These are phyloP conservation scores for Solanum appendiculatum DNA, from an alignment of 257 asterid species.

Conservation along the genomic window DNA sequence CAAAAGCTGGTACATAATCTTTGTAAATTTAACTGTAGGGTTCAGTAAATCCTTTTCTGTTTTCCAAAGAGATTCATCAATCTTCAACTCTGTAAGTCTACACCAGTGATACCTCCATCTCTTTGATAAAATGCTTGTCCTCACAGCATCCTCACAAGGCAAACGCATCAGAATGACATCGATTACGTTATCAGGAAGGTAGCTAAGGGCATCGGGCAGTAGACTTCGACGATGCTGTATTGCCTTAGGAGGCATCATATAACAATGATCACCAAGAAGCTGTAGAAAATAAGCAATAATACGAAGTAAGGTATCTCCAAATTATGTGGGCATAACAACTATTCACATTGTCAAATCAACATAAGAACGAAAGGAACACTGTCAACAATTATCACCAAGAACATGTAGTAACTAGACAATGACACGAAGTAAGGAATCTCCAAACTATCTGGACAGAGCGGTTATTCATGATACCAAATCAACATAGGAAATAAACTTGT, in stretches of 20 bases:
- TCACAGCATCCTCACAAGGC: not conserved
- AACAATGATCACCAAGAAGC: not conserved
- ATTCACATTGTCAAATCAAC: not conserved
- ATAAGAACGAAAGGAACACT: not conserved
- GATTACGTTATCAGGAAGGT: not conserved
- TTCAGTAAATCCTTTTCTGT: not conserved
- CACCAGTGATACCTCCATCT: not conserved
- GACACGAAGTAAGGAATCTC: not conserved
- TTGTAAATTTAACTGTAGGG: not conserved
- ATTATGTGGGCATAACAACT: not conserved
- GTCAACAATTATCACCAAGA: not conserved
- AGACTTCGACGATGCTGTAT: not conserved
- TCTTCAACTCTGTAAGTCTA: not conserved
- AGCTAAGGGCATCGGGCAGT: not conserved
- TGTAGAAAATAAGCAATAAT: not conserved
- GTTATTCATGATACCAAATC: not conserved
- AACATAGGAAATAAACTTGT: not conserved
- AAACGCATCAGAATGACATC: not conserved
- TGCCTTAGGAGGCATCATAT: not conserved
- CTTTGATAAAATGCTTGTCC: not conserved
- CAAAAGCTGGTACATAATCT: not conserved
- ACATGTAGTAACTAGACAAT: not conserved
- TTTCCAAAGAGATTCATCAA: not conserved
- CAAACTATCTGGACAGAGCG: not conserved
- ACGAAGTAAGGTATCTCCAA: not conserved